Evolutionary conservation across 2,329 filamentous ascomycete species (phyloP).

Genomic region (Botrytis squamosa): DNA sequence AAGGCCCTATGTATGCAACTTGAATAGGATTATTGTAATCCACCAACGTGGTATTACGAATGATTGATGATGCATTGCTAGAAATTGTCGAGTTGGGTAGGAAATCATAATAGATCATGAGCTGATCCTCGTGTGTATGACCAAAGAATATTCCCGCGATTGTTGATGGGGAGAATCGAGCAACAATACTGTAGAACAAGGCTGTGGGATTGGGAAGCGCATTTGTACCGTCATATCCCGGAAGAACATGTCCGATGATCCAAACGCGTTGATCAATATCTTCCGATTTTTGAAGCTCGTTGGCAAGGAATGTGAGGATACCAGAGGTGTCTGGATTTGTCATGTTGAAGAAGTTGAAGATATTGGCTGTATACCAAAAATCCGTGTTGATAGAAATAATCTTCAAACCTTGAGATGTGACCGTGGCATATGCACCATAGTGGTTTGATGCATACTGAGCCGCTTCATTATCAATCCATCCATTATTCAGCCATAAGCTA

Average conservation of each 20-base stretch:
- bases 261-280: conserved; percentile 32
- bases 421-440: conserved; percentile 27
- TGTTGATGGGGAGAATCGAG: conserved; percentile 34
- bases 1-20: conserved; percentile 35
- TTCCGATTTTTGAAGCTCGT: conserved; percentile 34
- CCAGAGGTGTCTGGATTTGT: conserved; percentile 34
- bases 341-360: conserved; percentile 35
- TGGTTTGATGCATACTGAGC: conserved; percentile 33
- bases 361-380: conserved; percentile 36
- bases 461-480: conserved; percentile 32
- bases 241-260: conserved; percentile 35
- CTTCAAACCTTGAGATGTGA: conserved; percentile 26
- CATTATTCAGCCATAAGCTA: conserved; percentile 26
- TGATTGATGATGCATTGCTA: conserved; percentile 4
- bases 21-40: conserved; percentile 33
- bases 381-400: conserved; percentile 37
- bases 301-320: conserved; percentile 30
- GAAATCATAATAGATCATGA: conserved; percentile 39
- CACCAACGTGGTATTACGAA: conserved; percentile 30
- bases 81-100: conserved; percentile 15
- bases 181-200: conserved; percentile 35
- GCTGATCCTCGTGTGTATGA: conserved; percentile 40
- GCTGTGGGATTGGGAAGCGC: conserved; percentile 34
- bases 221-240: conserved; percentile 31
- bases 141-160: conserved; percentile 40